phyloP scores from a whole-genome alignment of 257 asterid species.

The Ligustrum vulgare region DNA sequence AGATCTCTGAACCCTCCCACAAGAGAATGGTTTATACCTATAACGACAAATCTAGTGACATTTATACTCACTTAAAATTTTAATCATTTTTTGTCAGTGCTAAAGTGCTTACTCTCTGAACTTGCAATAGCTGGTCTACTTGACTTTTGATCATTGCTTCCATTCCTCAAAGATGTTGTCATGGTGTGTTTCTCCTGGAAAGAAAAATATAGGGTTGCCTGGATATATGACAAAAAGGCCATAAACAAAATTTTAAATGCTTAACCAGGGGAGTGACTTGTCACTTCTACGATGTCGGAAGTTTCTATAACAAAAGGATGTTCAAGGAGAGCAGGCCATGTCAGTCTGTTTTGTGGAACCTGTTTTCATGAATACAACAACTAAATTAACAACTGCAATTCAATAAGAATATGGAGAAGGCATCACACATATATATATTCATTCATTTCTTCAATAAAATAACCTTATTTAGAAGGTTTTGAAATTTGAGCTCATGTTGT shows the following conservation, averaged over 20 bases:
- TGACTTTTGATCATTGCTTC: slow-evolving; percentile 47
- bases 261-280: slow-evolving; percentile 24
- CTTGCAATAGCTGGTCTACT: slow-evolving; percentile 39
- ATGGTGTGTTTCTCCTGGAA: slow-evolving; percentile 47
- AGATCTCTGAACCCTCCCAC: slow-evolving; percentile 35
- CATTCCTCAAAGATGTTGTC: slow-evolving; percentile 45
- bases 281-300: slow-evolving; percentile 46
- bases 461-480: slow-evolving; percentile 92
- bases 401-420: slow-evolving; percentile 18
- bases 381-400: slow-evolving; percentile 29
- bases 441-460: slow-evolving; percentile 20
- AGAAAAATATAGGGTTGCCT: slow-evolving; percentile 25
- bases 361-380: slow-evolving; percentile 34
- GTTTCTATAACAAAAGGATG: slow-evolving; percentile 88
- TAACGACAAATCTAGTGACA: slow-evolving; percentile 14
- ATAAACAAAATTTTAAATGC: slow-evolving; percentile 21
- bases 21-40: slow-evolving; percentile 53
- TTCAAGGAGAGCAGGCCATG: slow-evolving; percentile 98
- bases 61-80: slow-evolving; percentile 21
- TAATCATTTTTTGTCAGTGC: slow-evolving; percentile 12
- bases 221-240: background rate
- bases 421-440: slow-evolving; percentile 1
- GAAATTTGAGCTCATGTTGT: slow-evolving; percentile 80
- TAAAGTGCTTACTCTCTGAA: slow-evolving; percentile 36
- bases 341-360: slow-evolving; percentile 88